These are phyloP conservation scores for Penicillium coffeae DNA, from an alignment of 495 filamentous ascomycete genomes.

Conservation along the genomic window DNA sequence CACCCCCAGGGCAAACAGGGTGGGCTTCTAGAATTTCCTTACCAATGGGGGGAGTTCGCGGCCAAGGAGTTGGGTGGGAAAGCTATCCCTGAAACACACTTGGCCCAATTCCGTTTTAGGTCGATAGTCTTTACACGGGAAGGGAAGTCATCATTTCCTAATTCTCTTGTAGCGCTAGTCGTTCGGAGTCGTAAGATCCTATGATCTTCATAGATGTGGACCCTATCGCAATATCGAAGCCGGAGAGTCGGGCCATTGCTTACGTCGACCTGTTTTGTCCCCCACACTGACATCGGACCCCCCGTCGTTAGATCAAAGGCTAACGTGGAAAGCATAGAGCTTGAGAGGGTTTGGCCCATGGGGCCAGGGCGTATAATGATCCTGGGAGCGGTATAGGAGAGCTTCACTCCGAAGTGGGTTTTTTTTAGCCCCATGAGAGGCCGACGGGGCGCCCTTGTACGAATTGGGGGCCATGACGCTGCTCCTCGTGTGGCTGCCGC, in stretches of 20 bases:
- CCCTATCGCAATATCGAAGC: constrained; percentile 6
- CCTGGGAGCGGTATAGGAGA: constrained; percentile 14
- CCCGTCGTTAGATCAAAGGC: constrained; percentile 13
- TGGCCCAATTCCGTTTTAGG: constrained; percentile 1
- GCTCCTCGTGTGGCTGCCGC: constrained; percentile 8
- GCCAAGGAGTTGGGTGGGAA: constrained; percentile 5
- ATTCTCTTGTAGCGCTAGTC: constrained; percentile 10
- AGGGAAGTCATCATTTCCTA: constrained; percentile 17
- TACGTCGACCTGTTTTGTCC: constrained; percentile 6
- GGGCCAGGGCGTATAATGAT: constrained; percentile 24
- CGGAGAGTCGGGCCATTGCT: neutral
- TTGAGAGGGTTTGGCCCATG: constrained; percentile 12
- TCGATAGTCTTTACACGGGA: constrained; percentile 3
- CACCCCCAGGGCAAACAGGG: constrained; percentile 3
- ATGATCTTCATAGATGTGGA: constrained; percentile 20
- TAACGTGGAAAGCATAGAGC: constrained; percentile 10
- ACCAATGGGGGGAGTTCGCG: constrained; percentile 9
- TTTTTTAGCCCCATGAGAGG: constrained; percentile 16
- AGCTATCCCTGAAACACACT: constrained; percentile 13
- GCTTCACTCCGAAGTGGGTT: constrained; percentile 12
- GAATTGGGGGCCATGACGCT: constrained; percentile 23
- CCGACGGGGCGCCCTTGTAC: constrained; percentile 11
- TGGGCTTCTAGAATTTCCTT: constrained; percentile 18
- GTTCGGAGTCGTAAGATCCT: constrained; percentile 11
- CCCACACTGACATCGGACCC: constrained; percentile 21